Evolutionary conservation across 176 grass and related monocot genomes (phyloP).

Genomic region (Bromus sterilis): DNA sequence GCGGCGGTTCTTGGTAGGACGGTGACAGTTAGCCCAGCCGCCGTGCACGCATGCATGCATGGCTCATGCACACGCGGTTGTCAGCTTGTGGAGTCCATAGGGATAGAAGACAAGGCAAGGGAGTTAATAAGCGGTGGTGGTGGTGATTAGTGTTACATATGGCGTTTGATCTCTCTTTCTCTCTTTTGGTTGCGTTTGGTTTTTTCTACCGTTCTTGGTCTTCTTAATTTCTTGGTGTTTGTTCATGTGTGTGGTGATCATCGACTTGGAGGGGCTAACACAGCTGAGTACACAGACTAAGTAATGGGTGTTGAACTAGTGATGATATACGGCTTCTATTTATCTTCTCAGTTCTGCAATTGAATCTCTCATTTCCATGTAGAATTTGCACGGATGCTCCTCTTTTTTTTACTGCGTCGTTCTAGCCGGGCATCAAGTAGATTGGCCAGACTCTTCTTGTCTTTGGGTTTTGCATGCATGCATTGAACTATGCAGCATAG

Average conservation of each 20-base stretch:
- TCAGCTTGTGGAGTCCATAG: conserved; percentile 32
- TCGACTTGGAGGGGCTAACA: conserved; percentile 44
- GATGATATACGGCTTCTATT: conserved; percentile 26
- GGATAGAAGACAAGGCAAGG: conserved; percentile 39
- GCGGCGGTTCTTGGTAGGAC: conserved; percentile 26
- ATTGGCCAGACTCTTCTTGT: background rate
- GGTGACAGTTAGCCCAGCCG: background rate
- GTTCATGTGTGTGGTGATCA: conserved; percentile 44
- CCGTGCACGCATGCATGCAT: conserved; percentile 35
- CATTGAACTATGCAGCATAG: background rate
- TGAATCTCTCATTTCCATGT: conserved; percentile 15
- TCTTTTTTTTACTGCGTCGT: background rate
- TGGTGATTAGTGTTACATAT: conserved; percentile 58
- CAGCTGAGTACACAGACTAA: conserved; percentile 51
- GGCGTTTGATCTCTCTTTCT: conserved; percentile 36
- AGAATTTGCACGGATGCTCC: conserved; percentile 13
- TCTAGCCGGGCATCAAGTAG: background rate
- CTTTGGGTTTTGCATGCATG: background rate
- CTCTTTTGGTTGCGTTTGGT: conserved; percentile 15
- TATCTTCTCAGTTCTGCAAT: conserved; percentile 11
- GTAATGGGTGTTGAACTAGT: conserved; percentile 14
- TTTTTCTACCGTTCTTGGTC: conserved; percentile 14
- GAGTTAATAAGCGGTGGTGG: conserved; percentile 48
- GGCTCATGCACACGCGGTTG: conserved; percentile 52
- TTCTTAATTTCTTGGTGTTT: conserved; percentile 2